These are phyloP conservation scores for Pittosporum tobira DNA, from an alignment of 129 eudicot genomes.

Conservation along the genomic window DNA sequence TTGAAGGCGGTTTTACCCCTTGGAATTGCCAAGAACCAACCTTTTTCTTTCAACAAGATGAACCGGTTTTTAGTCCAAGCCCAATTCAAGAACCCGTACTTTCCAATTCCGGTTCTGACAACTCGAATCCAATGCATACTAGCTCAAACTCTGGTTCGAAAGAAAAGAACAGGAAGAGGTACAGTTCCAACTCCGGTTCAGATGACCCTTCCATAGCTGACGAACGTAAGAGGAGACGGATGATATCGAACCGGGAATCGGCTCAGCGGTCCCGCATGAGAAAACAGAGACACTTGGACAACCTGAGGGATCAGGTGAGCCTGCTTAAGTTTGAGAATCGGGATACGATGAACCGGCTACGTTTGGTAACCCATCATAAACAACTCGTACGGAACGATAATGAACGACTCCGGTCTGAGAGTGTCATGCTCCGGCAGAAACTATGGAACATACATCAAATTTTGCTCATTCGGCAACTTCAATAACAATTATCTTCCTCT, in stretches of 20 bases:
- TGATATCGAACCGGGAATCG: constrained; percentile 92
- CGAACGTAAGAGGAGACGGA: constrained; percentile 71
- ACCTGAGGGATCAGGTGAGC: constrained; percentile 53
- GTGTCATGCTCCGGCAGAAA: constrained; percentile 43
- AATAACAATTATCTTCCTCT: constrained; percentile 35
- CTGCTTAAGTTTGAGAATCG: constrained; percentile 46
- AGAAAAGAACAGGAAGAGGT: constrained; percentile 7
- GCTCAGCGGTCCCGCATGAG: constrained; percentile 86
- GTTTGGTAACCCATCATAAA: constrained; percentile 28
- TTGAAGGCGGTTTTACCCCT: constrained; percentile 38
- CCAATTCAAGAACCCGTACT: constrained; percentile 34
- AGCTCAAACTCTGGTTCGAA: constrained; percentile 5
- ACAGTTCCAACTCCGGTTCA: constrained; percentile 29
- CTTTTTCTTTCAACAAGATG: constrained; percentile 22
- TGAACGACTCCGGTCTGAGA: constrained; percentile 51
- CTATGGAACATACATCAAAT: constrained; percentile 58
- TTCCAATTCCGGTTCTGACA: constrained; percentile 43
- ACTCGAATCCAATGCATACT: constrained; percentile 20
- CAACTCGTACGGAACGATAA: constrained; percentile 44
- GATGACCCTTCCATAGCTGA: constrained; percentile 25
- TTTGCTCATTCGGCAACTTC: constrained; percentile 48
- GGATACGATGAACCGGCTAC: constrained; percentile 58
- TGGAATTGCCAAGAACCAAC: constrained; percentile 47
- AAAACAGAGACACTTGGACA: constrained; percentile 77
- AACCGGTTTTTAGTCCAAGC: constrained; percentile 7